Conservation (phyloP, 306 rosid species). For the Quercus cerris region DNA sequence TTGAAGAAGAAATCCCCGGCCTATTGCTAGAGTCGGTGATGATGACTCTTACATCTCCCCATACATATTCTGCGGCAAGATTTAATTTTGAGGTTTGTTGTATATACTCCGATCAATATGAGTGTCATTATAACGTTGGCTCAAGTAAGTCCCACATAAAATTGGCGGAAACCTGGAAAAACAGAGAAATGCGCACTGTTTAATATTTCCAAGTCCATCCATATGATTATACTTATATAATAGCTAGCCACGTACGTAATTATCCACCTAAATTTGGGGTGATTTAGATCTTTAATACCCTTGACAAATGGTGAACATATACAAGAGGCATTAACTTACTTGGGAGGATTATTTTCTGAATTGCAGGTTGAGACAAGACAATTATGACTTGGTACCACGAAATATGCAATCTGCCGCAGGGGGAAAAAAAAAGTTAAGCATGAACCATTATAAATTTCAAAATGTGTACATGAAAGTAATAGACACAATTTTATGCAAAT, state of each 20-base stretch:
- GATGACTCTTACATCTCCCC: not conserved
- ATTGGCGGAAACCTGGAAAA: constrained; percentile 69
- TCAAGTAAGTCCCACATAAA: constrained; percentile 52
- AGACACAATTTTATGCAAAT: not conserved
- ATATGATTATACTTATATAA: not conserved
- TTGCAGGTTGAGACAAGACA: constrained; percentile 79
- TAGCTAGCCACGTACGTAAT: not conserved
- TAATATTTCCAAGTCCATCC: not conserved
- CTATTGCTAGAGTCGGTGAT: no score
- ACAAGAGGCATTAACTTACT: constrained; percentile 42
- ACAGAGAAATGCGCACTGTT: not conserved
- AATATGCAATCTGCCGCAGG: constrained; percentile 68
- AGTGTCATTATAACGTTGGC: constrained; percentile 64
- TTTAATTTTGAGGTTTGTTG: constrained; percentile 29
- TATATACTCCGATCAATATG: constrained; percentile 53
- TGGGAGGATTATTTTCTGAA: constrained; percentile 74
- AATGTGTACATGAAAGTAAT: not conserved
- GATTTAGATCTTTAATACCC: not conserved
- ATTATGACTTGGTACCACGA: constrained; percentile 76
- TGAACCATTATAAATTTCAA: not conserved
- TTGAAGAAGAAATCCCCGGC: no score
- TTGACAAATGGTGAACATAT: not conserved
- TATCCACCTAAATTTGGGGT: not conserved
- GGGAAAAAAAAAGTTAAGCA: constrained; percentile 15
- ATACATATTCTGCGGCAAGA: not conserved